These are phyloP conservation scores for Geranomyces variabilis DNA, from an alignment of 192 early-diverging fungal genomes.

Conservation along the genomic window DNA sequence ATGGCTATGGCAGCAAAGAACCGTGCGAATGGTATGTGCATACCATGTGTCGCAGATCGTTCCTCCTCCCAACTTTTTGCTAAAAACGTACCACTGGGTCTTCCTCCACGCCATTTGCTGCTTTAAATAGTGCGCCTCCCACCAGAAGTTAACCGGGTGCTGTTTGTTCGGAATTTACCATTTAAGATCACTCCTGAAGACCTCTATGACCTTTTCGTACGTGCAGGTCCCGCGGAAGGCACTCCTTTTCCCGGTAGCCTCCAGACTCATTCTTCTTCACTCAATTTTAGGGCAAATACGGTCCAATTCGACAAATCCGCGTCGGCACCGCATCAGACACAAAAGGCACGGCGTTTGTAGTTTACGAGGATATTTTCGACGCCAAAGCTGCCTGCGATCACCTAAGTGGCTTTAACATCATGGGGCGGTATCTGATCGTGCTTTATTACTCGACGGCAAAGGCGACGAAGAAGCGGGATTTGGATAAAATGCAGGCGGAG, in stretches of 20 bases:
- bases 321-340: slow-evolving; percentile 85
- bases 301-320: slow-evolving; percentile 91
- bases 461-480: slow-evolving; percentile 76
- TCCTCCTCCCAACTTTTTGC: not conserved
- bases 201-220: slow-evolving; percentile 93
- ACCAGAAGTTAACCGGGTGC: slow-evolving; percentile 91
- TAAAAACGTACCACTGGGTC: not conserved
- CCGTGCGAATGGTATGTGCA: slow-evolving; percentile 27
- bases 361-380: slow-evolving; percentile 98
- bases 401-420: slow-evolving; percentile 93
- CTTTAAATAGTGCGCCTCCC: slow-evolving; percentile 67
- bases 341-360: slow-evolving; percentile 90
- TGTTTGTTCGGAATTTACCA: slow-evolving; percentile 93
- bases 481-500: slow-evolving; percentile 63
- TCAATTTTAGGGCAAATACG: slow-evolving; percentile 62
- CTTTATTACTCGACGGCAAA: slow-evolving; percentile 87
- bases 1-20: slow-evolving; percentile 34
- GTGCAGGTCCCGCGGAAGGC: too few species aligned
- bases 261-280: not conserved
- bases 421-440: slow-evolving; percentile 91
- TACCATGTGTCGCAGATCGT: not conserved
- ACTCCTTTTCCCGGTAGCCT: too few species aligned
- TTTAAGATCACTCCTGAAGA: slow-evolving; percentile 97
- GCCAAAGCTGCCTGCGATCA: slow-evolving; percentile 97
- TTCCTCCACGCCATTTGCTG: too few species aligned